These are phyloP conservation scores for Globisporangium takayamanum DNA, from an alignment of 352 stramenopile species.

Conservation along the genomic window DNA sequence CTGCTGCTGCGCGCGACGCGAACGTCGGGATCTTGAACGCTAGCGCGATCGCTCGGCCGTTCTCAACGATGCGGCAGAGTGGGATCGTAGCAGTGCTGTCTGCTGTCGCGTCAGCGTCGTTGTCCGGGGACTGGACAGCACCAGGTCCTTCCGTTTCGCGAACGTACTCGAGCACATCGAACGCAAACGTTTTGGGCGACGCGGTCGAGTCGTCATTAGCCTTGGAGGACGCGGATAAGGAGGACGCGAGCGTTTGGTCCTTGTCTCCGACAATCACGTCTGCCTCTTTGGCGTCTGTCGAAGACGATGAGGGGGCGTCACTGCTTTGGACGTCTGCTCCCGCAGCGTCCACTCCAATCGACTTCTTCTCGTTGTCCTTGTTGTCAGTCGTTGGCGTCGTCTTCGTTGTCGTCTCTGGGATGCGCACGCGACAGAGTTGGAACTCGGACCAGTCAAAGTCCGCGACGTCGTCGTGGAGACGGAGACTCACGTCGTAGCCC, in stretches of 20 bases:
- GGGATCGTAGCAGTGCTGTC: not conserved
- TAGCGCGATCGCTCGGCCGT: constrained; percentile 11
- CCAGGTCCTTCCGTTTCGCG: constrained; percentile 1
- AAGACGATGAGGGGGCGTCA: not conserved
- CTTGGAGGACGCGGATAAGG: not conserved
- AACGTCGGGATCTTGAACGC: constrained; percentile 17
- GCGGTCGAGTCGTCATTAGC: not conserved
- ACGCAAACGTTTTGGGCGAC: constrained; percentile 15
- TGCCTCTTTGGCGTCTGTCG: not conserved
- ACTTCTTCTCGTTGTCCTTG: not conserved
- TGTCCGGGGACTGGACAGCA: not conserved
- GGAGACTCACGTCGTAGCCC: constrained; percentile 38
- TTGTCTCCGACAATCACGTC: constrained; percentile 6
- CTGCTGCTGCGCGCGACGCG: constrained; percentile 4
- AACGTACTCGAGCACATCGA: constrained; percentile 16
- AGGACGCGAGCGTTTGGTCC: not conserved
- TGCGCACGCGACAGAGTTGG: constrained; percentile 35
- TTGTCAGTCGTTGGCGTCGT: constrained; percentile 1
- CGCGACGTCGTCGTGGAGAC: constrained; percentile 37
- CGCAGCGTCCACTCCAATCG: not conserved
- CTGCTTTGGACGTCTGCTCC: not conserved
- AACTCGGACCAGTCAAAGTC: constrained; percentile 51
- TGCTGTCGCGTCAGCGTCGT: constrained; percentile 1
- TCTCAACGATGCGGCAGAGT: constrained; percentile 9
- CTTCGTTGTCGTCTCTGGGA: constrained; percentile 30